A percentile compares a stretch with the other conserved stretches of the same genome.
These are phyloP conservation scores for Pseudogymnoascus sp. DNA, from an alignment of 2,329 filamentous ascomycete genomes.

Conservation along the genomic window DNA sequence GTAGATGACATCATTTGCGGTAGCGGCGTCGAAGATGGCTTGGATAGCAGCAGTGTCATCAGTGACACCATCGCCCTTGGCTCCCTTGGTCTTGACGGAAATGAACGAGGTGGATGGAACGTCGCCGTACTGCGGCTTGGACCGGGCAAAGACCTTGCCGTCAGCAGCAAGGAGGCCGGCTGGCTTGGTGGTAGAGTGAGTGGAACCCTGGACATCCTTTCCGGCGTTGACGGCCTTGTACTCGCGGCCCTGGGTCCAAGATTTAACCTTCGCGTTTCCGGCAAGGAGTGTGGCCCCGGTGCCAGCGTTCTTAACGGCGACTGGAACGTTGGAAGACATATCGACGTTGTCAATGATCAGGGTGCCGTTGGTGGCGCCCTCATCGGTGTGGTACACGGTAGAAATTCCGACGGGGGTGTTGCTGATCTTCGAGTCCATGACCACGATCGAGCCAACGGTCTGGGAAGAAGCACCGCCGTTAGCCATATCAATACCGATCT, in stretches of 20 bases:
- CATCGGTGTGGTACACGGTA: constrained; percentile 58
- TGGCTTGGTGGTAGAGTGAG: constrained; percentile 54
- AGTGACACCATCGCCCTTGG: constrained; percentile 76
- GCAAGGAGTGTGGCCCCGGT: constrained; percentile 53
- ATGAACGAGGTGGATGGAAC: constrained; percentile 62
- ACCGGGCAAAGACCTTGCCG: constrained; percentile 70
- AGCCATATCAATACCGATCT: constrained; percentile 72
- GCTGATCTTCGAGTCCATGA: constrained; percentile 71
- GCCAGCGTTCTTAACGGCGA: constrained; percentile 53
- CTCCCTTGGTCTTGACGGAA: constrained; percentile 73
- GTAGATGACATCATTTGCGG: constrained; percentile 57
- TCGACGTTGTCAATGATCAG: constrained; percentile 87
- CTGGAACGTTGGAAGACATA: constrained; percentile 57
- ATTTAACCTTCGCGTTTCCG: constrained; percentile 59
- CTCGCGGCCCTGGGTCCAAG: constrained; percentile 72
- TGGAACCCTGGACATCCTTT: constrained; percentile 50
- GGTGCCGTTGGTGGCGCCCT: constrained; percentile 65
- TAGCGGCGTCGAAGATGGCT: constrained; percentile 60
- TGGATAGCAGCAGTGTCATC: constrained; percentile 87
- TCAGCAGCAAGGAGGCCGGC: constrained; percentile 50
- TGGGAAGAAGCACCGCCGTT: constrained; percentile 51
- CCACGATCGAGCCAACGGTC: constrained; percentile 75
- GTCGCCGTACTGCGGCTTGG: constrained; percentile 79
- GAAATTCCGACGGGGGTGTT: constrained; percentile 69
- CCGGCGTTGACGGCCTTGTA: constrained; percentile 45